Evolutionary conservation across 257 asterid genomes (phyloP).

Genomic region (Agastache rugosa): DNA sequence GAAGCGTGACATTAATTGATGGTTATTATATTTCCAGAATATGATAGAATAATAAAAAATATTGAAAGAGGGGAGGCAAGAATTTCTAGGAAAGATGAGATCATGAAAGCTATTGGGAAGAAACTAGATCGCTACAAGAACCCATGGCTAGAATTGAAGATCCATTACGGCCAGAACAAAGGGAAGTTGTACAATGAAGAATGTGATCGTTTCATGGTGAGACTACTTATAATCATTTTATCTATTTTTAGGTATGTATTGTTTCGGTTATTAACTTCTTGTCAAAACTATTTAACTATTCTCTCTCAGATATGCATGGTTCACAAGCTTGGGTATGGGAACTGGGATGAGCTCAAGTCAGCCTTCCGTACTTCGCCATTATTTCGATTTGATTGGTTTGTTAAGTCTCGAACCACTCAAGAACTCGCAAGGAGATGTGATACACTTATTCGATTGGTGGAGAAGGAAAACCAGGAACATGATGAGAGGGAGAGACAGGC

Average conservation of each 20-base stretch:
- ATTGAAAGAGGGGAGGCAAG: slow-evolving; percentile 98
- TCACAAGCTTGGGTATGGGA: slow-evolving; percentile 98
- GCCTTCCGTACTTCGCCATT: slow-evolving; percentile 93
- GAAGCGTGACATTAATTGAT: slow-evolving; percentile 22
- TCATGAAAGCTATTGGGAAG: slow-evolving; percentile 90
- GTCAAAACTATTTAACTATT: not conserved
- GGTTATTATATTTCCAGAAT: slow-evolving; percentile 57
- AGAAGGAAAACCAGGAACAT: slow-evolving; percentile 91
- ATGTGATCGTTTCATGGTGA: slow-evolving; percentile 95
- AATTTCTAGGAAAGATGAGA: slow-evolving; percentile 88
- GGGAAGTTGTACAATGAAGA: slow-evolving; percentile 97
- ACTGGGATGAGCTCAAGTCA: slow-evolving; percentile 98
- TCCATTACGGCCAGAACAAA: slow-evolving; percentile 96
- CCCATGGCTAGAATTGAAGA: slow-evolving; percentile 91
- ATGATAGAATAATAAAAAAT: slow-evolving; percentile 84
- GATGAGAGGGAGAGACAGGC: slow-evolving; percentile 97
- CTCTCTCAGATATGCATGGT: slow-evolving; percentile 83
- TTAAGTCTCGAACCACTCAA: slow-evolving; percentile 96
- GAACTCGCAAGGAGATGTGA: slow-evolving; percentile 99
- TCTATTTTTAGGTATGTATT: not conserved
- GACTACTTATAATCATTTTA: slow-evolving; percentile 23
- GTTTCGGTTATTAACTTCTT: not conserved
- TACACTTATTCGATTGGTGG: slow-evolving; percentile 87
- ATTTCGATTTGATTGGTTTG: slow-evolving; percentile 98
- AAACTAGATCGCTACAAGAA: slow-evolving; percentile 93